Evolutionary conservation across 2,329 filamentous ascomycete genomes (phyloP).

Genomic region (Verticillium albo-atrum): DNA sequence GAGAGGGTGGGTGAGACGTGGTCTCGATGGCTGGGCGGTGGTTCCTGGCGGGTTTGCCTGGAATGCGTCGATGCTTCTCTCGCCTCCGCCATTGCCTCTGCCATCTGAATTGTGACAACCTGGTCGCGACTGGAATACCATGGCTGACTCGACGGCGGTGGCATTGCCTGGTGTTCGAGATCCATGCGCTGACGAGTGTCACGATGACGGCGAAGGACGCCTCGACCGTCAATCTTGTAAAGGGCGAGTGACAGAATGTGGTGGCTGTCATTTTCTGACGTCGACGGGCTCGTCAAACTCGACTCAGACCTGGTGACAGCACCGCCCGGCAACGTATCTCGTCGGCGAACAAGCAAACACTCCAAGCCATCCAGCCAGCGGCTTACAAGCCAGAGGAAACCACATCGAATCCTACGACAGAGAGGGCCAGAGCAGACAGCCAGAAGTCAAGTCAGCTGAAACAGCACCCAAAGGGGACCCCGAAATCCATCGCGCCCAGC

Average conservation of each 20-base stretch:
- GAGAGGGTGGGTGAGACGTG: not conserved
- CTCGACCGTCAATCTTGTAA: not conserved
- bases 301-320: too few species aligned
- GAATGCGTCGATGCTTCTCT: not conserved
- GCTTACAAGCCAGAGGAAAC: not conserved
- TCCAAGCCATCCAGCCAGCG: too few species aligned
- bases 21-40: not conserved
- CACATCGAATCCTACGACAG: not conserved
- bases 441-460: too few species aligned
- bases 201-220: not conserved
- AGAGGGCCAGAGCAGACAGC: not conserved
- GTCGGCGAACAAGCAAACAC: too few species aligned
- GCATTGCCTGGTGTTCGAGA: not conserved
- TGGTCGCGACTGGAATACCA: not conserved
- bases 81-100: not conserved
- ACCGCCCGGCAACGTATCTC: too few species aligned
- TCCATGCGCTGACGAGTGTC: not conserved
- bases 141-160: not conserved
- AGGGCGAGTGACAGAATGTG: not conserved
- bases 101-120: too few species aligned
- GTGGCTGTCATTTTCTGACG: too few species aligned
- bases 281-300: too few species aligned
- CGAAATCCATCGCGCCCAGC: not conserved
- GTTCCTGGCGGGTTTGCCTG: not conserved
- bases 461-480: not conserved